phyloP scores from a whole-genome alignment of 2,329 filamentous ascomycete species.

The Endoconidiophora polonica region DNA sequence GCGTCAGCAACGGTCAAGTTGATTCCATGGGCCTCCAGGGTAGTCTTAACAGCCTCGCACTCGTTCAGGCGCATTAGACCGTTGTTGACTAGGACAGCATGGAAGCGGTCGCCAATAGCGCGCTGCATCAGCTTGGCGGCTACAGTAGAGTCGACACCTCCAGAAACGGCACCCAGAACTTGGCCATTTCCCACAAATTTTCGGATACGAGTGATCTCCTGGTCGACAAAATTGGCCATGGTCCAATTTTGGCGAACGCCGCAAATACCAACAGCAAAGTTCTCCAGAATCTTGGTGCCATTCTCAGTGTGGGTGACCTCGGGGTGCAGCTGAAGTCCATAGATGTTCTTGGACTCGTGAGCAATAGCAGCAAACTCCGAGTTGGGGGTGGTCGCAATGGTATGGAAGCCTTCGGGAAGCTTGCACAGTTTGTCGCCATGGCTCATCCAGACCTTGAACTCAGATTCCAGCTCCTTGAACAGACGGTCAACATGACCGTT shows the following conservation, averaged over 20 bases:
- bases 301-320: constrained; percentile 58
- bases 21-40: constrained; percentile 63
- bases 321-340: constrained; percentile 78
- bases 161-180: constrained; percentile 39
- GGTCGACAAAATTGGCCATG: constrained; percentile 68
- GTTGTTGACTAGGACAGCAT: constrained; percentile 73
- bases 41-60: constrained; percentile 64
- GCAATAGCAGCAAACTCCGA: constrained; percentile 67
- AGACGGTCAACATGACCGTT: constrained; percentile 55
- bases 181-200: constrained; percentile 70
- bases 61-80: constrained; percentile 78
- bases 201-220: constrained; percentile 67
- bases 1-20: constrained; percentile 81
- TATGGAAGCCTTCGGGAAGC: constrained; percentile 56
- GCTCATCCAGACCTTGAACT: constrained; percentile 53
- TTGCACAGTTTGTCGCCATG: constrained; percentile 72
- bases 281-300: constrained; percentile 55
- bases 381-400: constrained; percentile 60
- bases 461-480: constrained; percentile 56
- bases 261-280: constrained; percentile 77
- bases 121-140: constrained; percentile 72
- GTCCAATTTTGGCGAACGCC: constrained; percentile 61
- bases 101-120: constrained; percentile 68
- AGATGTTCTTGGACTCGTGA: constrained; percentile 52
- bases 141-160: constrained; percentile 82